Evolutionary conservation across 2,329 filamentous ascomycete species (phyloP).

Genomic region (Sporothrix variecibatus): DNA sequence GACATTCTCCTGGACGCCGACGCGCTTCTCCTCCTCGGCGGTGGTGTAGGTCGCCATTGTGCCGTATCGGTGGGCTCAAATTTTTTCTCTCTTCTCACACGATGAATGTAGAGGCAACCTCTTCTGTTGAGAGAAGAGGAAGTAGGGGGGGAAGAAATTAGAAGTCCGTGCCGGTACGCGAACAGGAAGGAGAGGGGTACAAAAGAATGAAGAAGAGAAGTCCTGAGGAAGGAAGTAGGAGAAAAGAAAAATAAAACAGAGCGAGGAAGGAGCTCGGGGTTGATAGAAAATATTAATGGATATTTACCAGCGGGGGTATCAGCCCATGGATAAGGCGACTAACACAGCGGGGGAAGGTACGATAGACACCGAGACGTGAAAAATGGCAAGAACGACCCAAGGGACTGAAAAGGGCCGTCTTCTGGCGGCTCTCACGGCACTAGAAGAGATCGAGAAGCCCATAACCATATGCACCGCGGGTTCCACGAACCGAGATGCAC

Average conservation of each 20-base stretch:
- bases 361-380: slow-evolving; percentile 2
- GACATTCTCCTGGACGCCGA: slow-evolving; percentile 25
- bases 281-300: background rate
- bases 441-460: slow-evolving; percentile 17
- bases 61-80: background rate
- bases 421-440: slow-evolving; percentile 1
- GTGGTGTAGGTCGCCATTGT: slow-evolving; percentile 24
- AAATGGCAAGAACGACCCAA: background rate
- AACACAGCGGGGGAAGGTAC: slow-evolving; percentile 14
- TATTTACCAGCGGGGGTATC: background rate
- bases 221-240: background rate
- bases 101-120: background rate
- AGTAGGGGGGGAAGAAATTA: background rate
- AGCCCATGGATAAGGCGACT: background rate
- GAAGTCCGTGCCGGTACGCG: background rate
- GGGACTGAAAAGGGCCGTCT: background rate
- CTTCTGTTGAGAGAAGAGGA: background rate
- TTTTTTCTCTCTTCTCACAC: background rate
- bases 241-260: background rate
- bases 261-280: background rate
- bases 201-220: background rate
- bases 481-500: slow-evolving; percentile 2
- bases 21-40: slow-evolving; percentile 30
- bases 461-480: background rate
- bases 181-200: slow-evolving; percentile 12